Percentiles rank a stretch among this genome's conserved stretches.
Conservation (phyloP, 371 early-diverging fungal genomes). For the Rhizopus arrhizus region DNA sequence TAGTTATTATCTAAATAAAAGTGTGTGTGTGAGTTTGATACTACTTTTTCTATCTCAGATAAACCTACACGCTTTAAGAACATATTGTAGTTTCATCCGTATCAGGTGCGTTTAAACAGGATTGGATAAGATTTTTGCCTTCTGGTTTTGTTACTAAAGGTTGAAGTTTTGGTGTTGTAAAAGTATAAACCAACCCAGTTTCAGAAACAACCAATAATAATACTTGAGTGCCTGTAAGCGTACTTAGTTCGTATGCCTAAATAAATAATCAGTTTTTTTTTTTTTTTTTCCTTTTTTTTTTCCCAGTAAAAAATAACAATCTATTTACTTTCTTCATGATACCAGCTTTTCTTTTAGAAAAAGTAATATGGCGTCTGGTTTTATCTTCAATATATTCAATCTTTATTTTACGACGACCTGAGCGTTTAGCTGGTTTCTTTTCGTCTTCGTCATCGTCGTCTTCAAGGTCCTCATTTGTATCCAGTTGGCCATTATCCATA, state of each 20-base stretch:
- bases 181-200: conserved; percentile 96
- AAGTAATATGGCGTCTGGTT: conserved; percentile 91
- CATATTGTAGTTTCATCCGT: conserved; percentile 88
- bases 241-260: conserved; percentile 91
- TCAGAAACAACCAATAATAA: conserved; percentile 93
- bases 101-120: conserved; percentile 87
- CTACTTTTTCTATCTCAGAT: background rate
- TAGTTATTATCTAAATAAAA: conserved; percentile 52
- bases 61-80: background rate
- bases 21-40: conserved; percentile 2
- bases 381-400: conserved; percentile 94
- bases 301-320: too few species aligned
- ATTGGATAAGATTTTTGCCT: conserved; percentile 89
- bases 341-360: conserved; percentile 96
- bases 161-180: conserved; percentile 94
- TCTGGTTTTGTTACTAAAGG: conserved; percentile 91
- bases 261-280: background rate
- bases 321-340: conserved; percentile 90
- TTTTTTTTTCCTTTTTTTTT: background rate
- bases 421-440: conserved; percentile 56
- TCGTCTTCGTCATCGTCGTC: conserved; percentile 38
- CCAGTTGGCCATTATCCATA: conserved; percentile 23
- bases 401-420: conserved; percentile 89
- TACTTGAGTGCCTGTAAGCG: conserved; percentile 95
- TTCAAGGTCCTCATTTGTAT: conserved; percentile 13